Conservation (phyloP, 495 filamentous ascomycete genomes). For the Daldinia bambusicola region DNA sequence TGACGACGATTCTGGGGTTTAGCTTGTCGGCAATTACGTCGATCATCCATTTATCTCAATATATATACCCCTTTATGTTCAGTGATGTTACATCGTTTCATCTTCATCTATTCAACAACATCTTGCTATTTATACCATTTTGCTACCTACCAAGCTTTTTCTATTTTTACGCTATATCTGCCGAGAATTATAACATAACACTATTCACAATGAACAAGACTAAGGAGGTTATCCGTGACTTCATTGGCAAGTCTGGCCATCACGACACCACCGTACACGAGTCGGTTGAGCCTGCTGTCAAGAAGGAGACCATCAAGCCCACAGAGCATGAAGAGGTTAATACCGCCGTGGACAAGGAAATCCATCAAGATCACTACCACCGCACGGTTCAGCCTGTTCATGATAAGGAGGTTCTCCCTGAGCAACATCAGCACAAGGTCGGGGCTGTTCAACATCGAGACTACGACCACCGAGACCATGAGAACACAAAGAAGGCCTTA, state of each 20-base stretch:
- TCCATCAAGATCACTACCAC: constrained; percentile 70
- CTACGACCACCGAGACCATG: constrained; percentile 64
- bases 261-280: constrained; percentile 72
- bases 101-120: background rate
- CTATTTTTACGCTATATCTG: constrained; percentile 9
- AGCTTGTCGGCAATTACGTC: constrained; percentile 27
- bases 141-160: background rate
- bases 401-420: constrained; percentile 58
- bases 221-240: constrained; percentile 63
- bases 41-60: constrained; percentile 23
- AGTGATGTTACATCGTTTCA: background rate
- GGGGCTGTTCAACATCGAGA: constrained; percentile 64
- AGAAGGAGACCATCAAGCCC: constrained; percentile 64
- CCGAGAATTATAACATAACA: constrained; percentile 3
- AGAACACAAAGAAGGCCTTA: constrained; percentile 54
- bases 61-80: constrained; percentile 22
- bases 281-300: constrained; percentile 67
- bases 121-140: background rate
- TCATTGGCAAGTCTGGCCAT: constrained; percentile 66
- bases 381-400: constrained; percentile 64
- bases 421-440: constrained; percentile 61
- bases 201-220: constrained; percentile 64
- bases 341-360: constrained; percentile 69
- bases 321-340: constrained; percentile 63
- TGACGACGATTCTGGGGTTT: background rate